Evolutionary conservation across 306 rosid species (phyloP), one percentile per base, ranked within the genome.

Genomic region (Cucumis hystrix): DNA sequence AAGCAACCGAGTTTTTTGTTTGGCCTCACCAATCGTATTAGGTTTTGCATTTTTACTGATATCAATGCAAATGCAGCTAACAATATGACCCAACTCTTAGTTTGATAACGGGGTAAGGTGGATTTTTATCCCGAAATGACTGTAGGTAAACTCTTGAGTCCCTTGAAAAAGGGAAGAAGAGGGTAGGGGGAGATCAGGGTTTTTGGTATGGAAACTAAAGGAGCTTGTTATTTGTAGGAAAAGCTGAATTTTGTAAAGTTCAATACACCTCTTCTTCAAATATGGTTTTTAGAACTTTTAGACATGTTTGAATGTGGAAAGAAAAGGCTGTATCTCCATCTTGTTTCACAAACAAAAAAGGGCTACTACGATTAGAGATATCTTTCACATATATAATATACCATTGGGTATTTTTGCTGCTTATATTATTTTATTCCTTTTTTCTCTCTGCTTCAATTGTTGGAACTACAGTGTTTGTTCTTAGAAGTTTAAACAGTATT

Each of bases 11-110:
- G 92, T 96, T 91, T 82, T 91, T 75, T 18, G 75, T 89, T 10
- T 96, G 99, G 98, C 98, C 98, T 80, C 92, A 82, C 72, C 98
- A 89, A 7, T 88, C 78, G 69, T 76, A 72, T 69, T 41, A 59
- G 58, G 40, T 21, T 20, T 76, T 17, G 11, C 4, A 10, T 17
- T 0, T 70, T 74, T 54, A 74, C 58, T 59, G 70, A 59, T 59
- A 60, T 77, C 64, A 2, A 43, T 20, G 35, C 13, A 45, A 28
- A 16, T 64, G 71, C 65, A 66, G 81, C 81, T 78, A 66, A 78
- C 66, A 65, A 56, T 9, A 56, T 10, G 33, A 47, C 79, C 43
- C 17, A 2, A 40, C 8, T 13, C 52, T 7, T 75, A 58, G 56
- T 57, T 58, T 1, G 28, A 20, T 21, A n/a, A 13, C 8, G 11